Base-by-base conservation (phyloP, 495 filamentous ascomycete genomes). In the Daldinia vernicosa region DNA sequence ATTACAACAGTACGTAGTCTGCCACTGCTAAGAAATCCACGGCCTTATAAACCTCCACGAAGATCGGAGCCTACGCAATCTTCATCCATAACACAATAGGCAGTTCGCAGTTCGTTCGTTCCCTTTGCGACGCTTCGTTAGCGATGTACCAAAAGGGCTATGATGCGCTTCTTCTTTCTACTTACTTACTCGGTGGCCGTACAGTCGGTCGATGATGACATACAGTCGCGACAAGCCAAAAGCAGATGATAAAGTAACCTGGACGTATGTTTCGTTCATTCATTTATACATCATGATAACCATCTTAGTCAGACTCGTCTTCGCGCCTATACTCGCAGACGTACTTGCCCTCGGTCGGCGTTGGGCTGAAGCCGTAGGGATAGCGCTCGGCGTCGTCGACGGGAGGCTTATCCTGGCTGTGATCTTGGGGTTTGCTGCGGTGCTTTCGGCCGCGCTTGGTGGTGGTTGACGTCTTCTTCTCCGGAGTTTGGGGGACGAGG, bases 281-380 rank as follows among this genome's bases (percentile, higher is more conserved):
- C 1, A 40, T 19, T 47, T n/a, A n/a, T n/a, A n/a, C 8, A 22
- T 9, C 12, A 35, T 11, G 2, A 22, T 47, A 0, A 3, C 6
- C 43, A 4, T 47, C 2, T 22, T 12, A 6, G 17, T 24, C 17
- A 6, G n/a, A 17, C 19, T 47, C 17, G 9, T 12, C 19, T 24
- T 47, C 43, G 19, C 43, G 17, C 43, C 9, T 12, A 47, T 47
- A 4, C 17, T 47, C 19, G 43, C 24, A 12, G 43, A 24, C 22
- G 8, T 47, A 47, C 43, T 47, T 47, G 19, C 43, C 43, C 43
- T 11, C 43, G 19, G 43, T 47, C 8, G 8, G n/a, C 32, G n/a
- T 6, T 19, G 28, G 22, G 55, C 7, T 14, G 39, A 61, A 35
- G 35, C 58, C 58, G 40, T 61, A 61, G 7, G 58, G 58, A 33